Evolutionary conservation across 2,329 filamentous ascomycete species (phyloP).

Genomic region (Alternaria sp.): DNA sequence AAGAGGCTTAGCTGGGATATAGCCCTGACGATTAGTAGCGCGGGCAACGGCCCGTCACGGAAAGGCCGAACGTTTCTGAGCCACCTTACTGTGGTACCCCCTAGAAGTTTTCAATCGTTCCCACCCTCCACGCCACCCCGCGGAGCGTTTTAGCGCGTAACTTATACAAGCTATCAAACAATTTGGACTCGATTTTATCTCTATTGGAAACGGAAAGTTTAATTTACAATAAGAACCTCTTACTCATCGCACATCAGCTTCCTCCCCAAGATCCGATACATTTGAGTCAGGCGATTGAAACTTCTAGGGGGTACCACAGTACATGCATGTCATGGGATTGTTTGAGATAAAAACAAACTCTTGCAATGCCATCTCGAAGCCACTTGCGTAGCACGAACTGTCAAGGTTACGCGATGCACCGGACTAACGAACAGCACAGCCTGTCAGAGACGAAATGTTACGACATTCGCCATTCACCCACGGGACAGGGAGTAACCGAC

Average conservation of each 20-base stretch:
- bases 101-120: too few relatives aligned
- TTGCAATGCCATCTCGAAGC: slow-evolving; percentile 1
- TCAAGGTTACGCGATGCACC: not conserved
- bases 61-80: slow-evolving; percentile 3
- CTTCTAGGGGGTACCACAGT: too few relatives aligned
- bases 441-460: not conserved
- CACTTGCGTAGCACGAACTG: slow-evolving; percentile 5
- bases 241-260: too few relatives aligned
- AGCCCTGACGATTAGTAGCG: not conserved
- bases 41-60: slow-evolving; percentile 6
- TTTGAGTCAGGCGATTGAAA: too few relatives aligned
- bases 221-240: too few relatives aligned
- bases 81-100: not conserved
- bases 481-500: not conserved
- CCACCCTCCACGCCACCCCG: too few relatives aligned
- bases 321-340: not conserved
- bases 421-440: slow-evolving; percentile 1
- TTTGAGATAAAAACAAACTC: not conserved
- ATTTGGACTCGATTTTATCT: too few relatives aligned
- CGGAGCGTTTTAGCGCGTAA: too few relatives aligned
- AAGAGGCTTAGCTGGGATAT: not conserved
- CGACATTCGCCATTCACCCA: not conserved
- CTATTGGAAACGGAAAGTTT: too few relatives aligned
- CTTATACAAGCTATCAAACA: too few relatives aligned
- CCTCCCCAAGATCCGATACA: too few relatives aligned